Conservation (phyloP, 2,329 filamentous ascomycete species). For the Fusarium solani-melongenae region DNA sequence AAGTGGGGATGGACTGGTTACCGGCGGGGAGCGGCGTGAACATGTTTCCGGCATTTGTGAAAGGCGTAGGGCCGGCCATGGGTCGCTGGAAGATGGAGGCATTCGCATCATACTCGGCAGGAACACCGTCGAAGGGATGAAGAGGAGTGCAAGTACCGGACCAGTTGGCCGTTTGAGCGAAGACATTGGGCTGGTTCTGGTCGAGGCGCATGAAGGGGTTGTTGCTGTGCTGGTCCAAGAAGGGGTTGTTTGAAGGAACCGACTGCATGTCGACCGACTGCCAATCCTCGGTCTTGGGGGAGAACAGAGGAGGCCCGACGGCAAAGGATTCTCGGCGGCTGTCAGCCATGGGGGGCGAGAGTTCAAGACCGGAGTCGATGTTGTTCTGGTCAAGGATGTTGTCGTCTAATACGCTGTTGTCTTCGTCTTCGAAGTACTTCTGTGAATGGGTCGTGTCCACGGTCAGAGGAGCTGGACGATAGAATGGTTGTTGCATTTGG, state of each 20-base stretch:
- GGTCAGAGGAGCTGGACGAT: conserved; percentile 60
- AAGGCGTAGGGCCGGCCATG: conserved; percentile 65
- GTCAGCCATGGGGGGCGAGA: conserved; percentile 71
- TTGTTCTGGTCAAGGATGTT: conserved; percentile 68
- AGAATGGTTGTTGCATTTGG: conserved; percentile 60
- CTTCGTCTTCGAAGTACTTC: conserved; percentile 71
- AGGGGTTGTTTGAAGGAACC: conserved; percentile 71
- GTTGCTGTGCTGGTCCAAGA: conserved; percentile 67
- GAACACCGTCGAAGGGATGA: conserved; percentile 70
- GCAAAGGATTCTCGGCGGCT: conserved; percentile 74
- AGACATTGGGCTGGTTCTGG: conserved; percentile 57
- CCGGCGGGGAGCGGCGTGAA: conserved; percentile 63
- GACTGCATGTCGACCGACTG: conserved; percentile 73
- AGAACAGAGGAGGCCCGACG: conserved; percentile 67
- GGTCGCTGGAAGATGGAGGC: conserved; percentile 64
- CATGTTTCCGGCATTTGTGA: conserved; percentile 64
- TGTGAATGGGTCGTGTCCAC: conserved; percentile 65
- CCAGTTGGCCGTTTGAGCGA: conserved; percentile 65
- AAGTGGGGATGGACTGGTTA: conserved; percentile 63
- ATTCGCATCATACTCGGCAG: conserved; percentile 66
- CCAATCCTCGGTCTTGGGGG: conserved; percentile 73
- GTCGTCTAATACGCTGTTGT: conserved; percentile 70
- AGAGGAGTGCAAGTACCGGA: conserved; percentile 80
- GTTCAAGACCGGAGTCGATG: conserved; percentile 70
- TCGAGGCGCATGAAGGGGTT: conserved; percentile 76